These are phyloP conservation scores for Begonia masoniana DNA, from an alignment of 306 rosid genomes.

Conservation along the genomic window DNA sequence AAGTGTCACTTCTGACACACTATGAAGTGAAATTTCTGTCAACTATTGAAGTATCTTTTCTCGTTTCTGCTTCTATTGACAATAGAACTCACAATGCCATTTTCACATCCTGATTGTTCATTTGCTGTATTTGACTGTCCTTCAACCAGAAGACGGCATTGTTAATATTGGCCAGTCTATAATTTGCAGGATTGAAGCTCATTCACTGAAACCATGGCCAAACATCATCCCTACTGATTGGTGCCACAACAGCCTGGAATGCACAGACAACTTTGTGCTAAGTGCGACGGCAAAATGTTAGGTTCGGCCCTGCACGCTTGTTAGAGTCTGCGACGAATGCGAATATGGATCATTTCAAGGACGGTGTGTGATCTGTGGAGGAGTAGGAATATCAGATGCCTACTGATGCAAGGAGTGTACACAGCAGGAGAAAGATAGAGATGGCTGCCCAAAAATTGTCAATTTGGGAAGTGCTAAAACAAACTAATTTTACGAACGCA, in stretches of 20 bases:
- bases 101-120: too few relatives aligned
- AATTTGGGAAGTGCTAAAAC: conserved; percentile 73
- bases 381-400: conserved; percentile 85
- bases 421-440: conserved; percentile 90
- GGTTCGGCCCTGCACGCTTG: conserved; percentile 87
- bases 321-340: conserved; percentile 46
- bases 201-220: conserved; percentile 31
- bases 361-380: conserved; percentile 81
- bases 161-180: too few relatives aligned
- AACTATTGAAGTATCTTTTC: too few relatives aligned
- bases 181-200: neutral
- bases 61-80: too few relatives aligned
- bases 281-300: conserved; percentile 83
- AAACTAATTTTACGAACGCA: conserved; percentile 71
- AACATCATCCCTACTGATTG: conserved; percentile 87
- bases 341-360: conserved; percentile 13
- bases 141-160: too few relatives aligned
- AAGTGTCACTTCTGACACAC: too few relatives aligned
- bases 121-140: too few relatives aligned
- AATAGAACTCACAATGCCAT: too few relatives aligned
- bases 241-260: conserved; percentile 88
- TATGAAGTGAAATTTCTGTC: too few relatives aligned
- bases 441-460: conserved; percentile 90
- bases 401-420: conserved; percentile 97
- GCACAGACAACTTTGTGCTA: conserved; percentile 72